phyloP scores from a whole-genome alignment of 2,329 filamentous ascomycete species.

The Trichoderma oligosporum region DNA sequence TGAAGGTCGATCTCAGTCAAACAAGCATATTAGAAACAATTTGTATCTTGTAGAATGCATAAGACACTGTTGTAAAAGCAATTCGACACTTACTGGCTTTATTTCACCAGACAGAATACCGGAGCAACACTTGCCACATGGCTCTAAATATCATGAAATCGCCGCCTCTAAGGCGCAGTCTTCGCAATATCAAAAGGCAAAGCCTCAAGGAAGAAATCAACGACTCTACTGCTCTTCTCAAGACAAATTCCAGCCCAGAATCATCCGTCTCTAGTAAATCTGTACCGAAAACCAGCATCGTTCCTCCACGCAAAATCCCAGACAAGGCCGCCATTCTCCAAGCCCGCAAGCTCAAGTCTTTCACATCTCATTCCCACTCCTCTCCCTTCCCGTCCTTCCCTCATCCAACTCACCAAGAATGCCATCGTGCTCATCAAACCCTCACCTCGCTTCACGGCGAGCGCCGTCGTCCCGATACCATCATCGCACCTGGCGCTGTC shows the following conservation, averaged over 20 bases:
- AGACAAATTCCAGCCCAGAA: neutral
- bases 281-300: neutral
- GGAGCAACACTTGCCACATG: too few relatives aligned
- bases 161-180: slow-evolving; percentile 16
- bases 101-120: too few relatives aligned
- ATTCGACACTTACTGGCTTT: too few relatives aligned
- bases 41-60: too few relatives aligned
- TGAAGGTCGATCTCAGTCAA: neutral
- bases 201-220: neutral
- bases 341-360: slow-evolving; percentile 43
- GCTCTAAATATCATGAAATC: neutral
- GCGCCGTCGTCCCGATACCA: slow-evolving; percentile 55
- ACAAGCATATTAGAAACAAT: too few relatives aligned
- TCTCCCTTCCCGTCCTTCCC: slow-evolving; percentile 66
- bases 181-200: slow-evolving; percentile 12
- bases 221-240: neutral
- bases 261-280: neutral
- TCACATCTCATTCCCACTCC: slow-evolving; percentile 36
- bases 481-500: slow-evolving; percentile 59
- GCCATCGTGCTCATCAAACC: slow-evolving; percentile 62
- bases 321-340: slow-evolving; percentile 31
- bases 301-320: neutral
- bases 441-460: slow-evolving; percentile 63
- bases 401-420: slow-evolving; percentile 64
- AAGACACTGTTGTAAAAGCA: too few relatives aligned